These are phyloP conservation scores for Clarireedia paspali DNA, from an alignment of 2,329 filamentous ascomycete species.

Conservation along the genomic window DNA sequence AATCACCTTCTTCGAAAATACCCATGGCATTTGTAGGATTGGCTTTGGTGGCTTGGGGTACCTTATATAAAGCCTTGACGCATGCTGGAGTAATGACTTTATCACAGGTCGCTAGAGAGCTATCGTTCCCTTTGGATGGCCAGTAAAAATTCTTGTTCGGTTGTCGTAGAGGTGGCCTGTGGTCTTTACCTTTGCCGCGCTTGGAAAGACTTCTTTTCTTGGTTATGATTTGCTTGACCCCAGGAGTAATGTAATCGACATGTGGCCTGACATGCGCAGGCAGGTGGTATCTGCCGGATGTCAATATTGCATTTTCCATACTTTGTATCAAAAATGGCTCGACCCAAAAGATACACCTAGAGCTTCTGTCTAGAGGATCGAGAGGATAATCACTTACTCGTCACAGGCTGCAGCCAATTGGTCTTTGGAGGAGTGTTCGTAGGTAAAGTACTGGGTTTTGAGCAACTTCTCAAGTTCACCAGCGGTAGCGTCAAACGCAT, in stretches of 20 bases:
- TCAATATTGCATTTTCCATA: background rate
- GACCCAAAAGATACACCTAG: background rate
- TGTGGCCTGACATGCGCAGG: conserved; percentile 34
- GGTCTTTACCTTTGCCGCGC: background rate
- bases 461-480: conserved; percentile 30
- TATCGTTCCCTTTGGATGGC: conserved; percentile 2
- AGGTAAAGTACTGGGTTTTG: conserved; percentile 30
- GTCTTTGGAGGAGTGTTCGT: conserved; percentile 24
- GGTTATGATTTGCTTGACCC: conserved; percentile 33
- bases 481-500: conserved; percentile 30
- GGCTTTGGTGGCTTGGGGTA: conserved; percentile 33
- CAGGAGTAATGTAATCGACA: conserved; percentile 30
- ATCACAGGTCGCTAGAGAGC: conserved; percentile 35
- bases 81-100: conserved; percentile 49
- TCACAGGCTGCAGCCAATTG: conserved; percentile 30
- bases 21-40: conserved; percentile 40
- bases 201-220: conserved; percentile 26
- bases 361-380: background rate
- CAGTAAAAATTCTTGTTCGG: background rate
- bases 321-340: too few relatives aligned
- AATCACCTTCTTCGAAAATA: conserved; percentile 45
- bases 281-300: conserved; percentile 29
- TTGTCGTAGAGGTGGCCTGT: background rate
- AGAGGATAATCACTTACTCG: conserved; percentile 18
- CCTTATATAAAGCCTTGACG: conserved; percentile 43